A percentile compares a stretch with the other conserved stretches of the same genome.
phyloP scores from a whole-genome alignment of 371 early-diverging fungal genomes.

The Zopfochytrium polystomum region DNA sequence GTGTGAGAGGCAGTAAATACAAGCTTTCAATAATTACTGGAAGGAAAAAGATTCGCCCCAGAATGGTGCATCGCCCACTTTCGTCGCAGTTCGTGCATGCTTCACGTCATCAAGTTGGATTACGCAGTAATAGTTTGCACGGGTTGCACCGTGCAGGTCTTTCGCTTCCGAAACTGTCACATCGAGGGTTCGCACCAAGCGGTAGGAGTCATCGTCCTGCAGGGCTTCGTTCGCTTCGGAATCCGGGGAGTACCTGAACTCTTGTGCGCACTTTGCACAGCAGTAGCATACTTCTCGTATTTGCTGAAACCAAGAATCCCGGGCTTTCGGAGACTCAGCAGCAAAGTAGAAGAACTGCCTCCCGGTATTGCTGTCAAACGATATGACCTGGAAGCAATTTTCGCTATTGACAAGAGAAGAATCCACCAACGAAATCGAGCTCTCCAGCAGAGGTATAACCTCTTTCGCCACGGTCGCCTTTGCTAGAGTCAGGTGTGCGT shows the following conservation, averaged over 20 bases:
- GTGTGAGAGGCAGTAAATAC: not conserved
- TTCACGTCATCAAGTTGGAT: conserved; percentile 40
- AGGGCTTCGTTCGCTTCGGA: conserved; percentile 14
- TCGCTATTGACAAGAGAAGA: conserved; percentile 29
- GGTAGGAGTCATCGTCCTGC: conserved; percentile 14
- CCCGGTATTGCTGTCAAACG: conserved; percentile 10
- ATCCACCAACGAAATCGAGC: conserved; percentile 30
- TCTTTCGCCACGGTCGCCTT: too few relatives aligned
- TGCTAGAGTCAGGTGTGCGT: too few relatives aligned
- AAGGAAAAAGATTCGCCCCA: conserved; percentile 44
- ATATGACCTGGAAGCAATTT: conserved; percentile 33
- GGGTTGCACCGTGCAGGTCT: conserved; percentile 20
- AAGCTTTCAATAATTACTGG: conserved; percentile 8
- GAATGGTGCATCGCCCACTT: conserved; percentile 37
- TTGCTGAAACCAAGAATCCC: conserved; percentile 29
- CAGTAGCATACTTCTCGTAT: conserved; percentile 29
- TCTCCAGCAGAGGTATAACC: conserved; percentile 25
- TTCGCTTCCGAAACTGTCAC: conserved; percentile 41
- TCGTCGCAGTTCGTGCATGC: conserved; percentile 35
- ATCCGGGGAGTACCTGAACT: conserved; percentile 20
- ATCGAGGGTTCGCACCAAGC: conserved; percentile 20
- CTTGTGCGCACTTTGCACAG: conserved; percentile 29
- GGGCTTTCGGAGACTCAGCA: conserved; percentile 22
- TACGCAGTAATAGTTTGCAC: conserved; percentile 30
- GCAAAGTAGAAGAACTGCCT: conserved; percentile 28